Evolutionary conservation across 768 basidiomycete species (phyloP), one percentile per base, ranked within the genome.

Genomic region (Amyloporia xantha): DNA sequence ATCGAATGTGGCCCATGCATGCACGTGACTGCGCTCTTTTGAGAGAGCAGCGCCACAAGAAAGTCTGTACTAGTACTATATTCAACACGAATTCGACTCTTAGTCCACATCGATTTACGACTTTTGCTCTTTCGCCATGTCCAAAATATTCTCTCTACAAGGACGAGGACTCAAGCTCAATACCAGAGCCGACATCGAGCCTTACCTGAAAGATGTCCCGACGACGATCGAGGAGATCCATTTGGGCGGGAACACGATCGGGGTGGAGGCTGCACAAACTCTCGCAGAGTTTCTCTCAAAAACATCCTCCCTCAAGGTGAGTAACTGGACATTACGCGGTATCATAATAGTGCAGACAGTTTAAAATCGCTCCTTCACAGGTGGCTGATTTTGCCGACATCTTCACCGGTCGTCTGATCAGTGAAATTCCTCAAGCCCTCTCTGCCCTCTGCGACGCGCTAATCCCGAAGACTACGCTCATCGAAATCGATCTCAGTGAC

Each of bases 311-410:
- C 67, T 98, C 42, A 85, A 83, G 77, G 94, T 91, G 52, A 46
- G 76, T 63, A 5, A 24, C 20, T 19, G n/a, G 24, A 15, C 13
- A 11, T 5, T 26, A 15, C n/a, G 4, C 38, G 20, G 12, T 35
- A 19, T 17, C 37, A 28, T n/a, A 35, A 35, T 42, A 28, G 47
- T 30, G n/a, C n/a, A n/a, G n/a, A n/a, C n/a, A n/a, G n/a, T n/a
- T n/a, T 37, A 47, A 53, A 44, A 56, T 38, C 39, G 2, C 21
- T 17, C 40, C 47, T 36, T 40, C 40, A 24, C 63, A 98, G 96
- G 71, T 95, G 51, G 95, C 94, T 57, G 85, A 98, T 71, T 89
- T 97, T 55, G 87, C 91, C 25, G 95, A 97, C 69, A 94, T 99
- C 68, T 99, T 99, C 71, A 97, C 95, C 2, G 91, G 94, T 47